A percentile compares a stretch with the other conserved stretches of the same genome.
Evolutionary conservation across 2,329 filamentous ascomycete species (phyloP).

Genomic region (Orbilia brochopaga): DNA sequence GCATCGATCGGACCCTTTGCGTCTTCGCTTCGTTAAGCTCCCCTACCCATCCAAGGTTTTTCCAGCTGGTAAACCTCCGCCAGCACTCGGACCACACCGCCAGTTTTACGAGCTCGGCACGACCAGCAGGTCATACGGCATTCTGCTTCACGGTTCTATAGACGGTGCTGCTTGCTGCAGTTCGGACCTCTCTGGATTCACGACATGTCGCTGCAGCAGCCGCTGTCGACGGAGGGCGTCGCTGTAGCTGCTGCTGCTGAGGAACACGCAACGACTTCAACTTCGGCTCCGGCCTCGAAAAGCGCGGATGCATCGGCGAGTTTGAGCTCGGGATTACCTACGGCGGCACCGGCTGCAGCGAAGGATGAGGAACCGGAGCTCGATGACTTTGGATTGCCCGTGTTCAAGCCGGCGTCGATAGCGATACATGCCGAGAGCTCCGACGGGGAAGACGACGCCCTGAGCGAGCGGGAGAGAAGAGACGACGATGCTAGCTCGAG

Average conservation of each 20-base stretch:
- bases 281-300: not conserved
- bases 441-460: slow-evolving; percentile 36
- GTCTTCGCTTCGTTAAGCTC: not conserved
- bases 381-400: slow-evolving; percentile 44
- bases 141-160: not conserved
- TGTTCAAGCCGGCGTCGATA: slow-evolving; percentile 28
- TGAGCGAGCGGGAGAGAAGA: slow-evolving; percentile 23
- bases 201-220: slow-evolving; percentile 4
- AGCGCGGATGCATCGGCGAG: not conserved
- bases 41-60: not conserved
- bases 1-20: not conserved
- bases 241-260: not conserved
- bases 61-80: not conserved
- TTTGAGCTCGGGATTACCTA: slow-evolving; percentile 59
- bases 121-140: not conserved
- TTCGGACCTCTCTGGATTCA: not conserved
- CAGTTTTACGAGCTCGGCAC: not conserved
- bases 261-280: too few species aligned
- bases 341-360: not conserved
- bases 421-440: slow-evolving; percentile 40
- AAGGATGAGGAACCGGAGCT: slow-evolving; percentile 28
- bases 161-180: not conserved
- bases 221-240: not conserved
- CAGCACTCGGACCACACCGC: slow-evolving; percentile 1
- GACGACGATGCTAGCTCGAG: slow-evolving; percentile 34